Evolutionary conservation across 768 basidiomycete species (phyloP), one percentile per base, ranked within the genome.

Genomic region (Lepiota subincarnata): DNA sequence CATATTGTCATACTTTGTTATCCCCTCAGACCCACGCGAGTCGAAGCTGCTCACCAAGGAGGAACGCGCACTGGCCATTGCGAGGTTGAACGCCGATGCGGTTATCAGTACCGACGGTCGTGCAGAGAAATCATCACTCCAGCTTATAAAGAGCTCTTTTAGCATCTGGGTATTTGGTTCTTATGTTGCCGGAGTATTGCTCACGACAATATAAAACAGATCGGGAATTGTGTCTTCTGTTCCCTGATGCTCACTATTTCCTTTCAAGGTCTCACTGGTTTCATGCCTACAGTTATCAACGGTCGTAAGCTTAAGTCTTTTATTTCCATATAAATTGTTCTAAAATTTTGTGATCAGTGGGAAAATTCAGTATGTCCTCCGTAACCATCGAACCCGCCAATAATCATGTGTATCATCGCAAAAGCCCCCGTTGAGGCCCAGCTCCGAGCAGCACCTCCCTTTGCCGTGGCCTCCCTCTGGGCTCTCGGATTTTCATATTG

Each of bases 361-460:
- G 31, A 31, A 11, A 31, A 7, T 31, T 31, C 10, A 24, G 24
- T 24, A 24, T 66, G 10, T 24, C n/a, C 42, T 11, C 36, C 10
- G 13, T 31, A 1, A 6, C 31, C 6, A 31, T 8, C 31, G n/a
- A n/a, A n/a, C 31, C 10, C 10, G 31, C 31, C 31, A 31, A 4
- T 31, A 7, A 31, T 31, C 10, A 31, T 31, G n/a, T n/a, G n/a
- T n/a, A 6, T 31, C 31, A 31, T 8, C 1, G 7, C 8, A 7
- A 11, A 31, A 31, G 31, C 31, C 8, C 1, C 10, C 10, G 31
- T 76, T 5, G 60, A 74, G 55, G 67, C 70, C 3, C 73, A 76
- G 50, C 66, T 76, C 10, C 66, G 71, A 14, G 73, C 74, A 13
- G 74, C 74, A 3, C 73, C 73, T 0, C 72, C 73, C 1, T 74